A percentile compares a stretch with the other conserved stretches of the same genome.
phyloP scores from a whole-genome alignment of 2,329 filamentous ascomycete species.

The Alternaria consortialis region DNA sequence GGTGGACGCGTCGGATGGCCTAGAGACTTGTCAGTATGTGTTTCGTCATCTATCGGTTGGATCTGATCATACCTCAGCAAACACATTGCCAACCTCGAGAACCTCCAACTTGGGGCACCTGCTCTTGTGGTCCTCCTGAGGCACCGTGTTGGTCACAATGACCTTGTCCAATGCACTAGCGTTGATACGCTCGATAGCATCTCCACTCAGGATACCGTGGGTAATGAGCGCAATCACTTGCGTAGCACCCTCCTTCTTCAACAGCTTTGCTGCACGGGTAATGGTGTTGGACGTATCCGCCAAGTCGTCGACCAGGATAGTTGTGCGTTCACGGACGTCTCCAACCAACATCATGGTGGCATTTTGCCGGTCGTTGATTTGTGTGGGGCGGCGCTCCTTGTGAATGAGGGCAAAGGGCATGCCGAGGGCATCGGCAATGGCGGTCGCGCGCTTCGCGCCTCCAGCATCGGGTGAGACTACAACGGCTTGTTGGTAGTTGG shows the following conservation, averaged over 20 bases:
- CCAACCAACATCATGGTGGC: slow-evolving; percentile 95
- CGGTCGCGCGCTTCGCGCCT: slow-evolving; percentile 93
- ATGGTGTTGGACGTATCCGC: slow-evolving; percentile 98
- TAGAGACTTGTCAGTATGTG: slow-evolving; percentile 35
- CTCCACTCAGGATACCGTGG: slow-evolving; percentile 93
- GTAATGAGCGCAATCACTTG: slow-evolving; percentile 92
- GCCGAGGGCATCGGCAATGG: slow-evolving; percentile 90
- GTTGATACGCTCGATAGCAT: slow-evolving; percentile 93
- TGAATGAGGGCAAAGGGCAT: slow-evolving; percentile 98
- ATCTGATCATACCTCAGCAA: slow-evolving; percentile 74
- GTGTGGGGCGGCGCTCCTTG: slow-evolving; percentile 92
- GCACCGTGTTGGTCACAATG: slow-evolving; percentile 93
- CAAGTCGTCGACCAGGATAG: slow-evolving; percentile 93
- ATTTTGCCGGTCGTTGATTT: slow-evolving; percentile 82
- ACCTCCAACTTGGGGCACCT: slow-evolving; percentile 90
- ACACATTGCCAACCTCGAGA: slow-evolving; percentile 85
- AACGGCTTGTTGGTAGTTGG: slow-evolving; percentile 84
- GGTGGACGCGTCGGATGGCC: slow-evolving; percentile 93
- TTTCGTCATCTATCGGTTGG: slow-evolving; percentile 26
- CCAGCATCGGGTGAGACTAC: slow-evolving; percentile 97
- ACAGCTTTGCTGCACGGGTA: slow-evolving; percentile 92
- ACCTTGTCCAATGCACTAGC: slow-evolving; percentile 92
- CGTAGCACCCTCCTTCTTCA: slow-evolving; percentile 91
- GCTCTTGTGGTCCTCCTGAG: slow-evolving; percentile 80
- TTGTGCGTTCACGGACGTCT: slow-evolving; percentile 79